Evolutionary conservation across 1,284 basidiomycete species (phyloP), one percentile per base, ranked within the genome.

Genomic region (Cryptococcus sp.): DNA sequence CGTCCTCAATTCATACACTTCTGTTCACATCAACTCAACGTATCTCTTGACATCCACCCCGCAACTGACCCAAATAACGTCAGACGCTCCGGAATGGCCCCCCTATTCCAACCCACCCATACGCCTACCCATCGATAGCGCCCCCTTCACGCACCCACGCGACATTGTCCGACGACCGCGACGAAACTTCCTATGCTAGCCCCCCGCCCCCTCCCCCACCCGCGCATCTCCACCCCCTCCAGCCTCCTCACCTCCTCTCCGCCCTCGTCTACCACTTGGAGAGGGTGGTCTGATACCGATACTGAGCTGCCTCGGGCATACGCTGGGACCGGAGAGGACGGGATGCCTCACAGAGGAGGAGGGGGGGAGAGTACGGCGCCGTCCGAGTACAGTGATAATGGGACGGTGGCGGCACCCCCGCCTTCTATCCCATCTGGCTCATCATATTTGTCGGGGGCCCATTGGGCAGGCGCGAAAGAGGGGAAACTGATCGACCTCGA

Each of bases 401-500:
- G 47, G 16, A 64, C 60, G 23, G 60, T 53, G 51, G 58, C 57
- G 35, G 52, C 20, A 21, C 53, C 42, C 13, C 20, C 46, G 28
- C 4, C 28, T 4, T 9, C 9, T 33, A 28, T 35, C 1, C 46
- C 21, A 18, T 16, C 39, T 33, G 18, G 33, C 7, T 42, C 9
- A n/a, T 12, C 33, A 39, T 40, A 45, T 38, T n/a, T n/a, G n/a
- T n/a, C n/a, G n/a, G 36, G 11, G 37, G 11, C 20, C 20, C 20
- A 16, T 18, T 46, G 38, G 42, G 50, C 12, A n/a, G 35, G 20
- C n/a, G 46, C 52, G 23, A 61, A 60, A 24, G 63, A 63, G 49
- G 51, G 61, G n/a, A 55, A 40, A 42, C 55, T 65, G 48, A 62
- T 66, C 18, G 63, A 65, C 51, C 36, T 57, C 28, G 61, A 61